A percentile compares a stretch with the other conserved stretches of the same genome.
These are phyloP conservation scores for Penicillium crustosum DNA, from an alignment of 2,329 filamentous ascomycete genomes.

Conservation along the genomic window DNA sequence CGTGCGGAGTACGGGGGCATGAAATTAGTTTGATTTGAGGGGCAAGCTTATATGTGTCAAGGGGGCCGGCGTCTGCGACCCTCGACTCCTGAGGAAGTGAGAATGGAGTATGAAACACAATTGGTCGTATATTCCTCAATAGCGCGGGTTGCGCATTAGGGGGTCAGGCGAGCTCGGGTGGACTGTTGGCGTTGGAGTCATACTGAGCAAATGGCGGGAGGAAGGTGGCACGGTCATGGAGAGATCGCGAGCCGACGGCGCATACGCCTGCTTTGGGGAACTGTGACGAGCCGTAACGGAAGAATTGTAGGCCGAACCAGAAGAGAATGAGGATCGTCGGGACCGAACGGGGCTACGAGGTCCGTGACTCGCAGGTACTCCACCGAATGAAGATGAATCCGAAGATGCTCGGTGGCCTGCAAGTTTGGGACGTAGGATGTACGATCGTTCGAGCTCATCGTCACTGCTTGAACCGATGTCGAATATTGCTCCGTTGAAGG, in stretches of 20 bases:
- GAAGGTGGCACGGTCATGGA: constrained; percentile 25
- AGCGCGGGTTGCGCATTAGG: constrained; percentile 9
- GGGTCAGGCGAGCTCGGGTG: constrained; percentile 20
- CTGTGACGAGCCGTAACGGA: constrained; percentile 7
- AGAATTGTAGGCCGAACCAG: constrained; percentile 9
- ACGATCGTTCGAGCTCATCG: constrained; percentile 13
- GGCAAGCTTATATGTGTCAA: background rate
- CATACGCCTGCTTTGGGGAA: constrained; percentile 18
- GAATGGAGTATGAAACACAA: background rate
- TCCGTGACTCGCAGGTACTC: constrained; percentile 1
- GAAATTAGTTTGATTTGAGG: background rate
- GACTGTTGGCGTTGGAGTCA: constrained; percentile 23
- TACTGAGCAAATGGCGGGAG: constrained; percentile 26
- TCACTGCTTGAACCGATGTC: constrained; percentile 22
- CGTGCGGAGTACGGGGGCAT: background rate
- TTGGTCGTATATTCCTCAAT: constrained; percentile 1
- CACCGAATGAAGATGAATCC: constrained; percentile 12
- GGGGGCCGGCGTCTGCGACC: background rate
- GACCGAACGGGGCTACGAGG: constrained; percentile 17
- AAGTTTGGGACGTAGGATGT: constrained; percentile 3
- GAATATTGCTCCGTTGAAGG: constrained; percentile 16
- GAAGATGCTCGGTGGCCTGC: constrained; percentile 11
- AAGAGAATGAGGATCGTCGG: constrained; percentile 26
- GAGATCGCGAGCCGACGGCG: constrained; percentile 17
- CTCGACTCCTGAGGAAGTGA: background rate